These are phyloP conservation scores for Acanthamoeba sp. DNA, from an alignment of 208 protist genomes.

Conservation along the genomic window DNA sequence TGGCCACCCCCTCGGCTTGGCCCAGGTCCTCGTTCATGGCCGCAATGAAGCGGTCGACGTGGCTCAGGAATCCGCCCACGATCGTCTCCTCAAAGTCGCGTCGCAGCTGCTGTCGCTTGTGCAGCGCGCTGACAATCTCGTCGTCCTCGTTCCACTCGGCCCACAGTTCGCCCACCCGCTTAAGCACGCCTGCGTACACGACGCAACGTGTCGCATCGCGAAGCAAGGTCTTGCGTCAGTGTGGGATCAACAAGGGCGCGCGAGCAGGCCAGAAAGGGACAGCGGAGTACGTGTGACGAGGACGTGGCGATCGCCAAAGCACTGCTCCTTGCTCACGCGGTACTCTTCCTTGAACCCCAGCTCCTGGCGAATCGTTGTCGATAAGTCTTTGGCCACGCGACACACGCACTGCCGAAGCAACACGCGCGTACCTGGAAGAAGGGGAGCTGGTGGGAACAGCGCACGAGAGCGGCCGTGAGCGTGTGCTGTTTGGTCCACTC, in stretches of 20 bases:
- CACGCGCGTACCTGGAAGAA: not conserved
- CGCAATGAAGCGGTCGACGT: not conserved
- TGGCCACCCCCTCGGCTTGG: not conserved
- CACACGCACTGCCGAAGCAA: no score
- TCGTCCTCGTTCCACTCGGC: not conserved
- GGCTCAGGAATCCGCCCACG: not conserved
- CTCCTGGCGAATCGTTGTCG: not conserved
- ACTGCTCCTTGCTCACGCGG: not conserved
- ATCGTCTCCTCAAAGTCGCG: slow-evolving; percentile 1
- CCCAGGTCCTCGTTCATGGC: not conserved
- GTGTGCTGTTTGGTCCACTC: slow-evolving; percentile 7
- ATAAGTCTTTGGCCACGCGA: not conserved
- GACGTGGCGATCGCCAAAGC: not conserved
- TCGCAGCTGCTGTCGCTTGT: slow-evolving; percentile 4
- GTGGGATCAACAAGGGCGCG: no score
- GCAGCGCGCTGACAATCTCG: not conserved
- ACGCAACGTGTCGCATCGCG: no score
- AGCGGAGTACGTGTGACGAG: not conserved
- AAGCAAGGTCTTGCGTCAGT: no score
- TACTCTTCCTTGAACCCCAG: slow-evolving; percentile 4
- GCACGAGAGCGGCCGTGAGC: slow-evolving; percentile 6
- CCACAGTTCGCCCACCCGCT: not conserved
- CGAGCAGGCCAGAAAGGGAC: not conserved
- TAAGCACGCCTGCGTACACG: not conserved
- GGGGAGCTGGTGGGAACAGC: slow-evolving; percentile 1